Evolutionary conservation across 164 flowering plant species (phyloP).

Genomic region (Amborella trichopoda): DNA sequence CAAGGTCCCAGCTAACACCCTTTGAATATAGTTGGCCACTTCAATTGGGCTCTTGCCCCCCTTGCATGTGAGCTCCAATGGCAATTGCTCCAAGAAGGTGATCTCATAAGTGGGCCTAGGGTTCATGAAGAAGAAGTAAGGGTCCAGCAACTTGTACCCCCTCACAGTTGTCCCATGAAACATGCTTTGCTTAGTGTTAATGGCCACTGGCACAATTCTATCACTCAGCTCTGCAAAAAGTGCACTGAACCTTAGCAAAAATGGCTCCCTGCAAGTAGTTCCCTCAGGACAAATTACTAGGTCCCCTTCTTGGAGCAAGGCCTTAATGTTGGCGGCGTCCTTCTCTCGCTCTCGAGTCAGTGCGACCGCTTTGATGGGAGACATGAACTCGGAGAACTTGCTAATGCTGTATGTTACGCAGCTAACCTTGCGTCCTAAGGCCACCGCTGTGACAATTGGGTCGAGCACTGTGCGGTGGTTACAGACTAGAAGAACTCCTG

Average conservation of each 20-base stretch:
- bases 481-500: slow-evolving; percentile 37
- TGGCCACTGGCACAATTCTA: slow-evolving; percentile 76
- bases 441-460: slow-evolving; percentile 59
- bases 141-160: slow-evolving; percentile 60
- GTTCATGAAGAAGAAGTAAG: slow-evolving; percentile 78
- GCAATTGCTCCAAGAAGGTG: slow-evolving; percentile 62
- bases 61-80: slow-evolving; percentile 46
- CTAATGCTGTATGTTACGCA: slow-evolving; percentile 80
- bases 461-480: slow-evolving; percentile 50
- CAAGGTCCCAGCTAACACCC: slow-evolving; percentile 24
- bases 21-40: slow-evolving; percentile 52
- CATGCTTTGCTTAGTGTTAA: slow-evolving; percentile 53
- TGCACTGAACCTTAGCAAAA: slow-evolving; percentile 65
- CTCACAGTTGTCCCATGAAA: slow-evolving; percentile 58
- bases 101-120: slow-evolving; percentile 68
- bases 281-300: slow-evolving; percentile 82
- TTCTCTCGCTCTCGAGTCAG: slow-evolving; percentile 54
- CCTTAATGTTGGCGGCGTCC: slow-evolving; percentile 54
- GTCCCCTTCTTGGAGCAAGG: slow-evolving; percentile 59
- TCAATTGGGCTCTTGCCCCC: slow-evolving; percentile 40
- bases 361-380: slow-evolving; percentile 70
- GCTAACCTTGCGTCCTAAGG: slow-evolving; percentile 54
- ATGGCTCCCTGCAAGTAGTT: slow-evolving; percentile 77
- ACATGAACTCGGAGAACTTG: slow-evolving; percentile 55
- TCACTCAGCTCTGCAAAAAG: slow-evolving; percentile 75